Percentiles rank a stretch among this genome's conserved stretches.
These are phyloP conservation scores for Fusarium oligoseptatum DNA, from an alignment of 2,329 filamentous ascomycete genomes.

Conservation along the genomic window DNA sequence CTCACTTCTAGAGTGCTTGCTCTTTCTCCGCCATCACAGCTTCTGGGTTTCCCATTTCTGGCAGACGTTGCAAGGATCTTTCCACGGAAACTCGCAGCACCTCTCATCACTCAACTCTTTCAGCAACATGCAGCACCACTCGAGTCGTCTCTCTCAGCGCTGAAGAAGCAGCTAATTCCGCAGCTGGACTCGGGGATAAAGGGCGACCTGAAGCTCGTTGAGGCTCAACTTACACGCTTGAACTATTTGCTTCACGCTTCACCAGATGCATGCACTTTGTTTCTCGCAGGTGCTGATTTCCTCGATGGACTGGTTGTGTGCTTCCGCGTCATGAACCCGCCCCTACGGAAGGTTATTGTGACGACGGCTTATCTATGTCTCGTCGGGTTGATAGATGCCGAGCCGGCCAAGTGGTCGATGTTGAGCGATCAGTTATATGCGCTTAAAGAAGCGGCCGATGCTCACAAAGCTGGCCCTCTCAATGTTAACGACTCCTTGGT, in stretches of 20 bases:
- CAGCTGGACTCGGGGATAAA: conserved; percentile 72
- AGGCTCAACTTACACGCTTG: conserved; percentile 68
- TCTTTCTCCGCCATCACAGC: conserved; percentile 53
- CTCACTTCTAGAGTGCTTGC: conserved; percentile 71
- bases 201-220: conserved; percentile 67
- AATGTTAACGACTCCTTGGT: conserved; percentile 80
- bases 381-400: conserved; percentile 74
- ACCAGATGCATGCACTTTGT: conserved; percentile 67
- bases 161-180: conserved; percentile 73
- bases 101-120: conserved; percentile 65
- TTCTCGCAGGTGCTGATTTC: conserved; percentile 89
- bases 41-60: conserved; percentile 77
- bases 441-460: conserved; percentile 78
- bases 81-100: conserved; percentile 70
- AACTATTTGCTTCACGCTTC: conserved; percentile 75
- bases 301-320: conserved; percentile 79
- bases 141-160: conserved; percentile 67
- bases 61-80: conserved; percentile 77
- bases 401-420: conserved; percentile 78
- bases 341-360: conserved; percentile 75
- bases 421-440: conserved; percentile 87
- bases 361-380: conserved; percentile 83
- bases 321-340: conserved; percentile 74
- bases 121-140: conserved; percentile 62
- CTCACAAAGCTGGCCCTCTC: conserved; percentile 68